Evolutionary conservation across 768 basidiomycete genomes (phyloP), one percentile per base, ranked within the genome.

Genomic region (Lepiota subincarnata): DNA sequence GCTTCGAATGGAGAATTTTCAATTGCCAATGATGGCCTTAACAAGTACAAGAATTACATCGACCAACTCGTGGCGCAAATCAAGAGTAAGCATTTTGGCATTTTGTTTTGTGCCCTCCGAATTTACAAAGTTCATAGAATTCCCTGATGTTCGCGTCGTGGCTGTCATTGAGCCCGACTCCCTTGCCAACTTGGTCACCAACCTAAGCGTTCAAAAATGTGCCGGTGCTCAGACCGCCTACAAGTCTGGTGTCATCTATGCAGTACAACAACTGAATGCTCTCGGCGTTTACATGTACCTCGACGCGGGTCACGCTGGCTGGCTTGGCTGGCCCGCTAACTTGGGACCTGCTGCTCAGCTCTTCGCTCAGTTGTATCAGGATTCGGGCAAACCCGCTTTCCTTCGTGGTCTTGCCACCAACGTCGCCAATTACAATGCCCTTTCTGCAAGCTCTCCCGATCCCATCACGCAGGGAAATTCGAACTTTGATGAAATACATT

Each of bases 241-340:
- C 71, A 70, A 75, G 61, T 73, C 70, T 28, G 74, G 76, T 60
- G 74, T 79, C 42, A 78, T 69, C 47, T 83, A 83, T 59, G 81
- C 82, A 28, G 73, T 83, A 43, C 71, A 80, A 63, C 76, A 80
- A 62, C 73, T 84, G 58, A 74, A 75, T 61, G 57, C 71, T 40
- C 76, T 80, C 48, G 79, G 80, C 51, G 80, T 84, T 47, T 80
- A 76, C 74, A 71, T 73, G 68, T 83, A 84, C 68, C 71, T 84
- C 59, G 82, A 83, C 65, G 82, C 81, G 60, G 81, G 80, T 31
- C 80, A 82, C 58, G 80, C 79, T 55, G 81, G 83, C 49, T 84
- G 83, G 83, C 75, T 84, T 55, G 84, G 84, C 39, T 86, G 83
- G 84, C 71, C 81, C 56, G 81, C 83, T 39, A 84, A 84, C 71